Base-by-base conservation (phyloP, 371 early-diverging fungal species). In the Mortierella sp. region DNA sequence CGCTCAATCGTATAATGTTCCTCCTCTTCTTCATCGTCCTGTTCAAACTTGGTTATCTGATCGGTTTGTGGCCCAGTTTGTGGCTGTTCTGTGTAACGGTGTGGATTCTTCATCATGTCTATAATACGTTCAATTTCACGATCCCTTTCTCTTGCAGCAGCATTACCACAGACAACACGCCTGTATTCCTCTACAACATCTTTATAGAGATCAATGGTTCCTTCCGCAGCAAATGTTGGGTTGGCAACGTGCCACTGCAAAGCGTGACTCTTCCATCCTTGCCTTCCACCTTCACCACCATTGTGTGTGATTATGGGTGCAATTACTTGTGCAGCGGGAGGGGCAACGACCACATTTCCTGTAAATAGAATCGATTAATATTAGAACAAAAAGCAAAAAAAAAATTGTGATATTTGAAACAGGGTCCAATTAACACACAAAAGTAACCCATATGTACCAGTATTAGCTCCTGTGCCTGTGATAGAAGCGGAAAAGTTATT, bases 221-320 rank as follows among this genome's bases (percentile, higher is more conserved):
- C 80, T 41, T 79, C 80, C 8, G 80, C 80, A 10, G 80, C 80
- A 61, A 79, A 79, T 3, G 80, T 79, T 32, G 80, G 80, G 47
- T 79, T 79, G 61, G 80, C 80, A 7, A 79, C 80, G 57, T 79
- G 80, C 80, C 80, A 79, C 36, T 79, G 80, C 7, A 79, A 66
- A 4, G 80, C 74, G 36, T 79, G 80, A 8, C 63, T 70, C 47
- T 74, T 79, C 80, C 80, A 79, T 28, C 74, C 74, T 36, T 79
- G 80, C 52, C 80, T 74, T 15, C 78, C 73, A 53, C 73, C 69
- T 4, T 73, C 78, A 9, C 66, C 80, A 10, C 70, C 80, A 13
- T 77, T 68, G 47, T 70, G 50, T 6, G 71, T 68, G 13, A 58
- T 57, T 6, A 38, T 40, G 21, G 80, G 67, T 53, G 60, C 68